Evolutionary conservation across 768 basidiomycete species (phyloP).

Genomic region (Lentinula aciculospora): DNA sequence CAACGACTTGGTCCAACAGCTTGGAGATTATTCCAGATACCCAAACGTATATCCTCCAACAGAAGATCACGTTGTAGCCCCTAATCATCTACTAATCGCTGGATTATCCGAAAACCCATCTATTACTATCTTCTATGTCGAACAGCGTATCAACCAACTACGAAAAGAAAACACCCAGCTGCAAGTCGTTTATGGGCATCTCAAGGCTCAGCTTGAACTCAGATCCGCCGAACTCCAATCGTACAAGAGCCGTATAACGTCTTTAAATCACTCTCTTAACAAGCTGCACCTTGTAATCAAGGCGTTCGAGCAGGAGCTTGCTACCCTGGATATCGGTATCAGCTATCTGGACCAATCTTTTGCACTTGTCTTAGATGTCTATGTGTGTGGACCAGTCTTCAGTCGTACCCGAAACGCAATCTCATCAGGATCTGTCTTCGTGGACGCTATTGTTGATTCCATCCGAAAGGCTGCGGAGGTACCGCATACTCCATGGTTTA

Average conservation of each 20-base stretch:
- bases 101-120: neutral
- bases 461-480: constrained; percentile 22
- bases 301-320: neutral
- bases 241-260: neutral
- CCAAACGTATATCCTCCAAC: neutral
- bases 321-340: neutral
- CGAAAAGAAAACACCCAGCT: neutral
- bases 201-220: neutral
- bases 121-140: neutral
- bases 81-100: neutral
- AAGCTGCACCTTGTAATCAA: neutral
- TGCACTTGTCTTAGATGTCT: neutral
- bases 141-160: neutral
- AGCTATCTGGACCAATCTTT: neutral
- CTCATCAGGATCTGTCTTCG: constrained; percentile 15
- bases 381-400: neutral
- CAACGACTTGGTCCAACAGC: neutral
- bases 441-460: constrained; percentile 23
- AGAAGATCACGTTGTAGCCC: neutral
- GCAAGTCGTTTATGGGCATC: neutral
- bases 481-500: constrained; percentile 19
- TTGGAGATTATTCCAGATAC: constrained; percentile 5
- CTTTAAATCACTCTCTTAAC: neutral
- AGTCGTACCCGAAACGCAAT: constrained; percentile 7
- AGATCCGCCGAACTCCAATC: neutral